Base-by-base conservation (phyloP, 2,329 filamentous ascomycete genomes). In the Boeremia lycopersici region DNA sequence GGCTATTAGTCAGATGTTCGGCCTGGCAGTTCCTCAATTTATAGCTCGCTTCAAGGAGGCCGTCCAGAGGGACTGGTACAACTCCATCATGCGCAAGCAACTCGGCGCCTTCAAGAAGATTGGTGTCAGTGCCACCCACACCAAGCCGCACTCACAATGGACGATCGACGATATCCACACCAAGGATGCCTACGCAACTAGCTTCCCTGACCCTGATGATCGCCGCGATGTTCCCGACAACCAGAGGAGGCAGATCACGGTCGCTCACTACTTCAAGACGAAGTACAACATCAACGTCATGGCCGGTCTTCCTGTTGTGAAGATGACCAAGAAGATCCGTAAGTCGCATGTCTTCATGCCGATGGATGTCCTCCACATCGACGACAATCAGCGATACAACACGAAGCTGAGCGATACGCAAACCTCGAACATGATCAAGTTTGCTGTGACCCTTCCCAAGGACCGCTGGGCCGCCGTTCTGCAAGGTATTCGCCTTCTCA, bases 391-490 rank as follows among this genome's bases (percentile, higher is more conserved):
- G 70, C 81, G 82, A 2, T 87, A 84, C 64, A 77, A 76, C 3
- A 81, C 76, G 69, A 88, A 87, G 73, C 71, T 87, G 41, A 81
- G 81, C 45, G 84, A 86, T 49, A 67, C 69, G 0, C 81, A 96
- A 77, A 97, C 93, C 0, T 79, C 88, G 0, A 77, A 83, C 5
- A 99, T 99, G 95, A 97, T 99, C 78, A 93, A 89, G 74, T 91
- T 93, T 66, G 93, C 93, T 0, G 93, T 96, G 4, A 91, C 89
- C 6, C 83, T 88, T 1, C 95, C 95, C 0, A 71, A 73, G 0
- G 72, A 86, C 28, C 89, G 95, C n/a, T 84, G 85, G 61, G 64
- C 72, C 0, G 85, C 89, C 17, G 92, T 98, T 63, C 77, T 86
- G 43, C 72, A 83, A 3, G 89, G 89, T 13, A 84, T 96, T 8